Evolutionary conservation across 1,284 basidiomycete species (phyloP).

Genomic region (Puccinia polysora): DNA sequence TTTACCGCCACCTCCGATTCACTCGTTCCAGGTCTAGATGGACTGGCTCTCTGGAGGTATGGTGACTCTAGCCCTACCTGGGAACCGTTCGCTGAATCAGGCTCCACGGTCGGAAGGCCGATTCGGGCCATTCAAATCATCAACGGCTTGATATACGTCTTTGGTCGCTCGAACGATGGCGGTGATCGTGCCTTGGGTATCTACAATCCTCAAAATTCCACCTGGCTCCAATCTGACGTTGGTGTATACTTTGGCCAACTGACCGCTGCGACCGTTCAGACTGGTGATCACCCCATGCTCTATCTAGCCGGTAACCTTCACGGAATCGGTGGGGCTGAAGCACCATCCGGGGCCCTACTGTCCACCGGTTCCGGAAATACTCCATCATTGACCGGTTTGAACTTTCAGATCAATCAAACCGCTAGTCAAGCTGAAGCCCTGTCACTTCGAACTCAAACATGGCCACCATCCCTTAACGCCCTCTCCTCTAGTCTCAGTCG

Average conservation of each 20-base stretch:
- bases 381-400: constrained; percentile 11
- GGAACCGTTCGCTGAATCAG: constrained; percentile 20
- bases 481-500: constrained; percentile 43
- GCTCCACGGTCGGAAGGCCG: constrained; percentile 3
- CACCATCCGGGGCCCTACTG: constrained; percentile 17
- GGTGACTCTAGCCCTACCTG: constrained; percentile 13
- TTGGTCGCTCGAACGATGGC: constrained; percentile 14
- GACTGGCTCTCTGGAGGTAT: constrained; percentile 41
- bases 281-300: neutral
- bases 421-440: constrained; percentile 8
- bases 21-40: constrained; percentile 4
- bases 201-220: constrained; percentile 5
- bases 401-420: constrained; percentile 29
- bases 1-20: constrained; percentile 30
- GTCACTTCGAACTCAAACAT: neutral
- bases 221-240: constrained; percentile 7
- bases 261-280: neutral
- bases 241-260: constrained; percentile 35
- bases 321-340: neutral
- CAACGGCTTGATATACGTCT: constrained; percentile 10
- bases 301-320: constrained; percentile 39
- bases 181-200: constrained; percentile 9
- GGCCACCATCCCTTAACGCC: neutral
- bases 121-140: constrained; percentile 12
- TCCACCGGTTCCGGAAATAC: neutral